These are phyloP conservation scores for Gynochthodes officinalis DNA, from an alignment of 257 asterid genomes.

Conservation along the genomic window DNA sequence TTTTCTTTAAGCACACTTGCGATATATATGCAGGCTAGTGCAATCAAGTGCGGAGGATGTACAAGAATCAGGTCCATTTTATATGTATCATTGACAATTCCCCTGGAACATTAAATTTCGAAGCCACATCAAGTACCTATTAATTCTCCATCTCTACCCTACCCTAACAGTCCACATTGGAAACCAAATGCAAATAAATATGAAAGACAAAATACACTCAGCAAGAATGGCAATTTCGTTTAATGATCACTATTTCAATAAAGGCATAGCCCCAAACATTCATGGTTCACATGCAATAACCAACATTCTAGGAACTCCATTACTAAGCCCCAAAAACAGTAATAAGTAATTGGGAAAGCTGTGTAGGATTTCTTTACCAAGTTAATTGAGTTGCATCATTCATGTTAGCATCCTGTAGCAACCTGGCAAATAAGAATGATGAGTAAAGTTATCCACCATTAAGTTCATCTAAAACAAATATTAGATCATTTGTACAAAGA, in stretches of 20 bases:
- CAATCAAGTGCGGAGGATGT: conserved; percentile 88
- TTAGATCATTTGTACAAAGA: neutral
- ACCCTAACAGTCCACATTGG: neutral
- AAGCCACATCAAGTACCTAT: conserved; percentile 7
- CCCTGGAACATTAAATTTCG: conserved; percentile 50
- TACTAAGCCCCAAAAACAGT: neutral
- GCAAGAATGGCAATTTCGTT: neutral
- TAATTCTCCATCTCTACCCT: neutral
- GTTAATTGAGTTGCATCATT: conserved; percentile 72
- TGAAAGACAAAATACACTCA: neutral
- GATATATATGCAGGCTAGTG: conserved; percentile 83
- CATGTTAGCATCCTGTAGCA: conserved; percentile 95
- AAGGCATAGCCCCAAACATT: neutral
- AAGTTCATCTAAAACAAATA: neutral
- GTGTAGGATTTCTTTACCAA: conserved; percentile 45
- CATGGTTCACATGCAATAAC: conserved; percentile 10
- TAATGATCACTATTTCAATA: neutral
- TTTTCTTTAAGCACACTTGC: conserved; percentile 85
- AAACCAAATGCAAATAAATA: neutral
- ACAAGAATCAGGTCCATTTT: conserved; percentile 90
- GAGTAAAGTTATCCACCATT: neutral
- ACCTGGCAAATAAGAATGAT: conserved; percentile 39
- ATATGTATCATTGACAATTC: conserved; percentile 84
- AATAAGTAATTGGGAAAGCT: neutral
- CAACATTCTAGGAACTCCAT: neutral